Base-by-base conservation (phyloP, 768 basidiomycete species). In the Lactarius indigo region DNA sequence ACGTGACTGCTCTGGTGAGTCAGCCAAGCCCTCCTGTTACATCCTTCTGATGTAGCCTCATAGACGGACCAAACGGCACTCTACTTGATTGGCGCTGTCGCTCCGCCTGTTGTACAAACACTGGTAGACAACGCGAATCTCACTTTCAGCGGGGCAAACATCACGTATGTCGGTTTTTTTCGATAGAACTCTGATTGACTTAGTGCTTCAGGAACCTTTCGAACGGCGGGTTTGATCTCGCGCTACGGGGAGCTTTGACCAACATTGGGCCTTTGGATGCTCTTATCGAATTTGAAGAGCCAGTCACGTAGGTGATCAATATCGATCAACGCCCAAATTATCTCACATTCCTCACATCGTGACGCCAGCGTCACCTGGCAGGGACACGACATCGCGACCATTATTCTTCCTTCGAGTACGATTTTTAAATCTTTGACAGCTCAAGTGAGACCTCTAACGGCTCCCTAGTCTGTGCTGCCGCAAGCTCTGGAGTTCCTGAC, bases 251-350 rank as follows among this genome's bases (percentile, higher is more conserved):
- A 17, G 85, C 87, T 15, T 73, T 89, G 61, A 86, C 84, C 1
- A 84, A 86, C 59, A 75, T 83, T 7, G 89, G 89, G 0, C 88
- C 89, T 26, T 79, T 91, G 59, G 89, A 91, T 76, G 88, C 87
- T 3, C 70, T 81, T 57, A 90, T 91, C 58, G 82, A 83, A 17
- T 91, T 91, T 72, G 77, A 79, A 17, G 85, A 88, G 52, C 87
- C 87, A 2, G 76, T 90, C 55, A 83, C 71, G 85, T 87, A 76
- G 61, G 83, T 75, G n/a, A 23, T 13, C 44, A n/a, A 50, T 37
- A 47, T 39, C 33, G n/a, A 23, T 13, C 44, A n/a, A 50, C 35
- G 50, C 39, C 33, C 10, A 39, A 37, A 4, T 61, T 15, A 59
- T 58, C 56, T 63, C 6, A 70, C 20, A 1, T n/a, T 5, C 15